phyloP scores from a whole-genome alignment of 2,329 filamentous ascomycete species.

The Boeremia lycopersici region DNA sequence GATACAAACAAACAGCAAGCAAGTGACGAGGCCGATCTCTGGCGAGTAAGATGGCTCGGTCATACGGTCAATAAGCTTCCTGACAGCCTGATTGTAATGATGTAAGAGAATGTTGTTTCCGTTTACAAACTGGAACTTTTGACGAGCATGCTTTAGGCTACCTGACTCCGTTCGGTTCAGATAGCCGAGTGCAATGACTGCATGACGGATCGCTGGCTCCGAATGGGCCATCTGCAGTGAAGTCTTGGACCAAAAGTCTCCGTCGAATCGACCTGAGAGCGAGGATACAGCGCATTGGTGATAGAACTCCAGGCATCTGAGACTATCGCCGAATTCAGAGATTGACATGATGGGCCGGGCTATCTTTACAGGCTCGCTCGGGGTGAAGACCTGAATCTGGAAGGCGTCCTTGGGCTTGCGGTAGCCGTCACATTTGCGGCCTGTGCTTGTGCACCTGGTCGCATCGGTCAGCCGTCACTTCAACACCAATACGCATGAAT shows the following conservation, averaged over 20 bases:
- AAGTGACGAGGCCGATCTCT: slow-evolving; percentile 50
- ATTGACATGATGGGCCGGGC: slow-evolving; percentile 7
- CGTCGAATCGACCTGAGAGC: slow-evolving; percentile 42
- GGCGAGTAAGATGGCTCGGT: slow-evolving; percentile 41
- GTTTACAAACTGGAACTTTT: slow-evolving; percentile 1
- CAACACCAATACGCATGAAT: not conserved
- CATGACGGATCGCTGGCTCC: slow-evolving; percentile 52
- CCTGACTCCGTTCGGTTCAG: slow-evolving; percentile 34
- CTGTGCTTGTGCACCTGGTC: slow-evolving; percentile 35
- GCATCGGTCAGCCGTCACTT: slow-evolving; percentile 6
- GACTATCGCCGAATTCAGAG: slow-evolving; percentile 20
- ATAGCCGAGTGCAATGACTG: slow-evolving; percentile 51
- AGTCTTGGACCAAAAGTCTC: slow-evolving; percentile 51
- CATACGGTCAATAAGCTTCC: slow-evolving; percentile 40
- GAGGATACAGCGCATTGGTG: slow-evolving; percentile 44
- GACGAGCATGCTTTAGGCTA: slow-evolving; percentile 28
- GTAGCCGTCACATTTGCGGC: slow-evolving; percentile 41
- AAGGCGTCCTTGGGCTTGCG: slow-evolving; percentile 1
- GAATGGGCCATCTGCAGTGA: slow-evolving; percentile 50
- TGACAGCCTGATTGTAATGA: slow-evolving; percentile 53
- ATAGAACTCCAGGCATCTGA: slow-evolving; percentile 50
- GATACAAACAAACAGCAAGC: slow-evolving; percentile 52
- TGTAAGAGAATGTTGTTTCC: slow-evolving; percentile 38
- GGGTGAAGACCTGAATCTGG: slow-evolving; percentile 2
- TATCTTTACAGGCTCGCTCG: not conserved